Evolutionary conservation across 192 early-diverging fungal genomes (phyloP), one percentile per base, ranked within the genome.

Genomic region (Backusella parvicylindrica): DNA sequence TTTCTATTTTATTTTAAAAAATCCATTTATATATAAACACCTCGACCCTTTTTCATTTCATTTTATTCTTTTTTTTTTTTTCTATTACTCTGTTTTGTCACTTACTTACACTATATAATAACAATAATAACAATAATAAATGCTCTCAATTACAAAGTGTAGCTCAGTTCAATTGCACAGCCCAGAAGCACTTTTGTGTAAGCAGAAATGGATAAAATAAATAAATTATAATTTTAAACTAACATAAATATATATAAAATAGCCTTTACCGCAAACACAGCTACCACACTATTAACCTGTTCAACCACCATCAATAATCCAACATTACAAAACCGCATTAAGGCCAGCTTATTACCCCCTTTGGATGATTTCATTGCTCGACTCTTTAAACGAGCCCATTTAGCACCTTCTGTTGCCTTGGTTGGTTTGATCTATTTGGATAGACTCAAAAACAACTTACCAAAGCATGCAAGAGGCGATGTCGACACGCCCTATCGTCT

Each of bases 401-500:
- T 78, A 23, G 47, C 77, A 16, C 71, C 72, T 7, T 73, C 71
- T 23, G 72, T 78, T 2, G 67, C 49, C 36, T n/a, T 91, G 4
- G 85, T 91, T 16, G 86, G 87, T 0, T 78, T 91, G 33, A 86
- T 92, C 36, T 92, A 92, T 75, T 84, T 92, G 30, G 84, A 89
- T 53, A 81, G 90, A 43, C 83, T 92, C 49, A 87, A 91, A 71
- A 83, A 77, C 30, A 75, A 79, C 11, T 64, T 92, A 64, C 88
- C 89, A 8, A 71, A 73, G 31, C 80, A 83, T 33, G 91, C 91
- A 33, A 83, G 87, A 40, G 90, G 89, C 1, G 86, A 88, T 70
- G 79, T 83, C 12, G 91, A 90, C 73, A 91, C 91, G 7, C 91
- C 91, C n/a, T 90, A 90, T 68, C 82, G 87, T 53, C 85, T 92